phyloP scores from a whole-genome alignment of 371 early-diverging fungal species.

The Mucor lusitanicus region DNA sequence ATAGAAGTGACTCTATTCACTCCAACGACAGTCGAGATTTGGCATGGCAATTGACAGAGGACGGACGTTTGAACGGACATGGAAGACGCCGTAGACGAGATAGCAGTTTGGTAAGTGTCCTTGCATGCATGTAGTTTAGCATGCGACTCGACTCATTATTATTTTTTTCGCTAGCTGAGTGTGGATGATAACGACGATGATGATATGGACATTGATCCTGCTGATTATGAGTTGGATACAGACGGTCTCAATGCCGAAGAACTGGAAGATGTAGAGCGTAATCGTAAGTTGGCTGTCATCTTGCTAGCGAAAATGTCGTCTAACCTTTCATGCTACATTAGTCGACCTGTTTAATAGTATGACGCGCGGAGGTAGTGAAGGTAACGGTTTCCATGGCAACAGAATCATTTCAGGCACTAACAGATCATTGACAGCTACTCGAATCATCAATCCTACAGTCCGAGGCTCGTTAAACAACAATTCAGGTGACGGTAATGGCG shows the following conservation, averaged over 20 bases:
- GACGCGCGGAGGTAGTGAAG: not conserved
- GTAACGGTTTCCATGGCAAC: not conserved
- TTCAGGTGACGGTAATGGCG: not conserved
- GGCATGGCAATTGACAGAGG: constrained; percentile 30
- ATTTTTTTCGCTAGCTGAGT: constrained; percentile 2
- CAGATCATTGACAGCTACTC: not conserved
- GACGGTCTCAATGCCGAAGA: constrained; percentile 29
- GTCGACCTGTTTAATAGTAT: constrained; percentile 2
- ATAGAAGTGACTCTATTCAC: constrained; percentile 20
- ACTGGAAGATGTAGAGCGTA: constrained; percentile 39
- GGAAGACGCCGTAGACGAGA: not conserved
- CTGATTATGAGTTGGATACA: constrained; percentile 29
- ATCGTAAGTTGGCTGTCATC: constrained; percentile 5
- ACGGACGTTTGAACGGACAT: not conserved
- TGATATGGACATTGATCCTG: constrained; percentile 21
- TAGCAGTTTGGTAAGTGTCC: not conserved
- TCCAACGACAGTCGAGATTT: constrained; percentile 13
- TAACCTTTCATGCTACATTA: not conserved
- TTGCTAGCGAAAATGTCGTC: no score
- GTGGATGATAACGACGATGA: constrained; percentile 32
- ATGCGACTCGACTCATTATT: no score
- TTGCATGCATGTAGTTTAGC: not conserved
- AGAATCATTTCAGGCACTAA: not conserved
- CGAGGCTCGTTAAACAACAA: constrained; percentile 4
- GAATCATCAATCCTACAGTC: constrained; percentile 10